Conservation (phyloP, 192 early-diverging fungal genomes). For the Backusella psychrophila region DNA sequence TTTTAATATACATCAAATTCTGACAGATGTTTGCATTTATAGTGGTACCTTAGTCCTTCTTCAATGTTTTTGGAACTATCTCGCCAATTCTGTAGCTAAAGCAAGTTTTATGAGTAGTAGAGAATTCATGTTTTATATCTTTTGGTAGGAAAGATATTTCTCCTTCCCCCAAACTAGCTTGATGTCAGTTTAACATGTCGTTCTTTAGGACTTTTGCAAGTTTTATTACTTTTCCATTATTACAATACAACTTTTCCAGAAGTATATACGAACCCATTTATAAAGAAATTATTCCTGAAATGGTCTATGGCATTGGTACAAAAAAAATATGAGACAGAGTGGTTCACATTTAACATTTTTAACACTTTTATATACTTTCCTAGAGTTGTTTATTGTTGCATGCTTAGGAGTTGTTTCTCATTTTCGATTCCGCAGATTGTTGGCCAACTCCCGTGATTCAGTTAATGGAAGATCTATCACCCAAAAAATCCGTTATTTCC, state of each 20-base stretch:
- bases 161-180: background rate
- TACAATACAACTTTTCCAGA: conserved; percentile 33
- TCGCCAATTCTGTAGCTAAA: conserved; percentile 40
- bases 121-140: conserved; percentile 44
- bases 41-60: conserved; percentile 39
- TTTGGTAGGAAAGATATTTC: conserved; percentile 26
- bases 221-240: conserved; percentile 34
- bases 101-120: conserved; percentile 41
- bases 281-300: conserved; percentile 44
- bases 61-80: conserved; percentile 46
- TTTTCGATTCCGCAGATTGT: conserved; percentile 20
- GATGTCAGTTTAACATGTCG: background rate
- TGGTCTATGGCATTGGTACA: conserved; percentile 35
- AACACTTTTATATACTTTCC: background rate
- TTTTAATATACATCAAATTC: background rate
- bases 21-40: background rate
- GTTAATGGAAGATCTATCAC: conserved; percentile 16
- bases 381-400: conserved; percentile 18
- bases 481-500: conserved; percentile 27
- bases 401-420: conserved; percentile 22
- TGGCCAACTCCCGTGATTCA: conserved; percentile 15
- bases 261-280: conserved; percentile 16
- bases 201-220: conserved; percentile 29
- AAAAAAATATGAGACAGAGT: background rate
- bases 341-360: background rate